A percentile compares a stretch with the other conserved stretches of the same genome.
phyloP scores from a whole-genome alignment of 345 rosid species.

The Noccaea bulbosa region DNA sequence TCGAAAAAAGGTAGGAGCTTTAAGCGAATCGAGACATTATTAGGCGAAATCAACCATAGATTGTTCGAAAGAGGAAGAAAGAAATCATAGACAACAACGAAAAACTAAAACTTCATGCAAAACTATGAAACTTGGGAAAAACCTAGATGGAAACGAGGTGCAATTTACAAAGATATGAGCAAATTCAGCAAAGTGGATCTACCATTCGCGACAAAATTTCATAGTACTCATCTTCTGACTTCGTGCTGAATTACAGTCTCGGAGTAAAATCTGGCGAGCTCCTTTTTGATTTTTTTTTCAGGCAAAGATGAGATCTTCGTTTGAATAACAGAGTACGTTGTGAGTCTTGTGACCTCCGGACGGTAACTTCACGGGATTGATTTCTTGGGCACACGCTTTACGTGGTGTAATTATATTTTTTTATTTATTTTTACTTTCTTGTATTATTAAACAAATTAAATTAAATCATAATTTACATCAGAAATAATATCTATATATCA shows the following conservation, averaged over 20 bases:
- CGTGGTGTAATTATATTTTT: too few species aligned
- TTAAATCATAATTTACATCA: too few species aligned
- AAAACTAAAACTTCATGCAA: constrained; percentile 2
- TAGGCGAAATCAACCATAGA: constrained; percentile 13
- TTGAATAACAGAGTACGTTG: too few species aligned
- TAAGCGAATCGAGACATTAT: constrained; percentile 5
- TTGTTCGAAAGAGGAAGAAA: background rate
- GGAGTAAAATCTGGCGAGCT: too few species aligned
- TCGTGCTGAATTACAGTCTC: constrained; percentile 52
- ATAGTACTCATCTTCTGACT: constrained; percentile 70
- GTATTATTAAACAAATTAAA: too few species aligned
- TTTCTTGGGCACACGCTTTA: too few species aligned
- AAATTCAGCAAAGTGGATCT: background rate
- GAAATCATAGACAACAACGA: background rate
- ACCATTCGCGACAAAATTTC: constrained; percentile 93
- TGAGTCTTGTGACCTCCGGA: too few species aligned
- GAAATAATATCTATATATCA: too few species aligned
- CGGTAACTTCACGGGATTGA: too few species aligned
- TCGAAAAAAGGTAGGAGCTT: background rate
- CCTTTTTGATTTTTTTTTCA: too few species aligned
- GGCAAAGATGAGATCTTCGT: too few species aligned
- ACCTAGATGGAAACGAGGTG: background rate
- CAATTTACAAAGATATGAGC: background rate
- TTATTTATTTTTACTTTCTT: too few species aligned
- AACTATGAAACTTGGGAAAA: background rate